phyloP scores from a whole-genome alignment of 306 rosid species.

The Cucurbita moschata region DNA sequence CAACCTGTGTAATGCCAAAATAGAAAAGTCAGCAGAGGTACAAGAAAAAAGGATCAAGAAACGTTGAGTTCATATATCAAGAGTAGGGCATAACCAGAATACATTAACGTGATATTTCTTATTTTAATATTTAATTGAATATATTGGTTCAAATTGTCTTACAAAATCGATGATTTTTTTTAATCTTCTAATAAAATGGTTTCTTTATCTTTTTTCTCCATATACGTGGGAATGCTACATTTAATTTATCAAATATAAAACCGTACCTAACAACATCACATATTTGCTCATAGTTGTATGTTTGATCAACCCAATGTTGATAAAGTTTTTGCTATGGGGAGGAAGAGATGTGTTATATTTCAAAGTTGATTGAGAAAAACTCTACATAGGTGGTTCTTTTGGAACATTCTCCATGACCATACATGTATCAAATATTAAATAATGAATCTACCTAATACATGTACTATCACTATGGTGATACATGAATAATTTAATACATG shows the following conservation, averaged over 20 bases:
- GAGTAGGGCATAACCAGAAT: background rate
- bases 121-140: background rate
- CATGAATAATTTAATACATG: too few species aligned
- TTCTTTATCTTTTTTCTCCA: background rate
- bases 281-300: background rate
- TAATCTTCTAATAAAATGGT: background rate
- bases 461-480: too few species aligned
- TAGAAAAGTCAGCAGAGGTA: conserved; percentile 8
- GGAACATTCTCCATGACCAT: too few species aligned
- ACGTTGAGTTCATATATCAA: background rate
- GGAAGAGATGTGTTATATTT: too few species aligned
- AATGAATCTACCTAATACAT: too few species aligned
- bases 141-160: background rate
- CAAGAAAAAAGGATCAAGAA: background rate
- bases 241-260: background rate
- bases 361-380: too few species aligned
- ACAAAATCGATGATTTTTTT: background rate
- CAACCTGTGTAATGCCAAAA: conserved; percentile 41
- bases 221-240: background rate
- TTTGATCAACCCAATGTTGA: background rate
- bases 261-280: background rate
- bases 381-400: too few species aligned
- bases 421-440: too few species aligned
- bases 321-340: too few species aligned
- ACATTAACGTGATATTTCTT: background rate